Percentiles rank a stretch among this genome's conserved stretches.
These are phyloP conservation scores for Echeveria elegans DNA, from an alignment of 164 flowering plant species.

Conservation along the genomic window DNA sequence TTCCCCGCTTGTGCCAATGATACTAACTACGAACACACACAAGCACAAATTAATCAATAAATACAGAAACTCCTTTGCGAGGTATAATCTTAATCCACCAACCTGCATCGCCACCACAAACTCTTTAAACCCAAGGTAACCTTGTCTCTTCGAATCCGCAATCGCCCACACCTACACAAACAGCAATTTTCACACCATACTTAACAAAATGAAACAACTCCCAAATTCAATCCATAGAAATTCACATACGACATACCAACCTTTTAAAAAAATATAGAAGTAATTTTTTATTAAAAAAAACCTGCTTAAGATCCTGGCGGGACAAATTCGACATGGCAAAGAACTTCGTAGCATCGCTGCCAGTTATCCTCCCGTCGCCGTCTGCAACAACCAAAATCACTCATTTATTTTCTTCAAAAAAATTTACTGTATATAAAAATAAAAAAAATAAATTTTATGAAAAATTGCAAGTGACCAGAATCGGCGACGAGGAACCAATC, in stretches of 20 bases:
- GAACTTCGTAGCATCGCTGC: constrained; percentile 79
- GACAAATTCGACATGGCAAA: constrained; percentile 73
- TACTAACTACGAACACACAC: constrained; percentile 38
- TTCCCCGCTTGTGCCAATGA: constrained; percentile 84
- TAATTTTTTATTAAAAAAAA: too few relatives aligned
- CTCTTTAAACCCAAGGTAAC: constrained; percentile 78
- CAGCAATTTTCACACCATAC: background rate
- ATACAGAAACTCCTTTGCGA: background rate
- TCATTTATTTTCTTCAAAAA: background rate
- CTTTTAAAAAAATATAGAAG: too few relatives aligned
- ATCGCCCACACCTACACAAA: constrained; percentile 83
- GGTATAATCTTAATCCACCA: background rate
- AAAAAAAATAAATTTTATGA: too few relatives aligned
- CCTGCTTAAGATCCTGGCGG: constrained; percentile 87
- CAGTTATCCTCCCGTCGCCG: constrained; percentile 82
- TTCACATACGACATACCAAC: background rate
- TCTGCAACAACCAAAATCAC: constrained; percentile 28
- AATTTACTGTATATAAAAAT: background rate
- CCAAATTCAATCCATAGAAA: background rate
- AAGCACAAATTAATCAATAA: constrained; percentile 2
- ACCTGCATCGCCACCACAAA: constrained; percentile 93
- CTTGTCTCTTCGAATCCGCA: constrained; percentile 87
- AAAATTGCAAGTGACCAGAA: constrained; percentile 44
- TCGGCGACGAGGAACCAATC: constrained; percentile 80
- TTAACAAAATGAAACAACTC: background rate